Conservation (phyloP, 108 stramenopile genomes). For the Fistulifera pelliculosa region DNA sequence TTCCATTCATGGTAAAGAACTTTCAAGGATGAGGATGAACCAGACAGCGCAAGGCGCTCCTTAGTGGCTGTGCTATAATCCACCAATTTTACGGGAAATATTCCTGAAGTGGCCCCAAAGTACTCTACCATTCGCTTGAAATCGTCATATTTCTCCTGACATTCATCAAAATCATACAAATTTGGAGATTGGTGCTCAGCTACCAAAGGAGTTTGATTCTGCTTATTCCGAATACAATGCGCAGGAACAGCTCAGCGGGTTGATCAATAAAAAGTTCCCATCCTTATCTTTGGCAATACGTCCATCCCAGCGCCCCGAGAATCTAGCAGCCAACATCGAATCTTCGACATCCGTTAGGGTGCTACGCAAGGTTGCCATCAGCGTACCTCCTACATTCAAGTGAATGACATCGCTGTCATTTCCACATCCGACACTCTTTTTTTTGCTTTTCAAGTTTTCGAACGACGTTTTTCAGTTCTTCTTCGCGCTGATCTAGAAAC, state of each 20-base stretch:
- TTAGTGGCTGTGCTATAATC: no score
- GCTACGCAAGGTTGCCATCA: conserved; percentile 20
- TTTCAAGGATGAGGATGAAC: no score
- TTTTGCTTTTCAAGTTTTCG: no score
- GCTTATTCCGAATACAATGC: background rate
- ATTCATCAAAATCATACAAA: background rate
- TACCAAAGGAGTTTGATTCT: background rate
- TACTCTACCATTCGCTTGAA: conserved; percentile 8
- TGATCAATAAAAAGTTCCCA: conserved; percentile 65
- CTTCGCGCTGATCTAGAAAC: no score
- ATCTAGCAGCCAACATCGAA: conserved; percentile 53
- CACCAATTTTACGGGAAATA: conserved; percentile 9
- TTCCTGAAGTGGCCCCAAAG: background rate
- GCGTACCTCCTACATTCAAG: conserved; percentile 11
- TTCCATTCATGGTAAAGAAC: no score
- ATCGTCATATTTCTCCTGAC: background rate
- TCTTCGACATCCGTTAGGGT: conserved; percentile 43
- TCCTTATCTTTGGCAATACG: conserved; percentile 21
- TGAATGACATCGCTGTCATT: conserved; percentile 6
- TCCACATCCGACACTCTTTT: background rate
- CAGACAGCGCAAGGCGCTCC: no score
- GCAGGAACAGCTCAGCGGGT: conserved; percentile 27
- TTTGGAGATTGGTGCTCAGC: background rate
- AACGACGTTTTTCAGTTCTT: no score
- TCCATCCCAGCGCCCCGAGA: conserved; percentile 58